Percentiles rank a stretch among this genome's conserved stretches.
Evolutionary conservation across 768 basidiomycete genomes (phyloP).

Genomic region (Infundibulicybe gibba): DNA sequence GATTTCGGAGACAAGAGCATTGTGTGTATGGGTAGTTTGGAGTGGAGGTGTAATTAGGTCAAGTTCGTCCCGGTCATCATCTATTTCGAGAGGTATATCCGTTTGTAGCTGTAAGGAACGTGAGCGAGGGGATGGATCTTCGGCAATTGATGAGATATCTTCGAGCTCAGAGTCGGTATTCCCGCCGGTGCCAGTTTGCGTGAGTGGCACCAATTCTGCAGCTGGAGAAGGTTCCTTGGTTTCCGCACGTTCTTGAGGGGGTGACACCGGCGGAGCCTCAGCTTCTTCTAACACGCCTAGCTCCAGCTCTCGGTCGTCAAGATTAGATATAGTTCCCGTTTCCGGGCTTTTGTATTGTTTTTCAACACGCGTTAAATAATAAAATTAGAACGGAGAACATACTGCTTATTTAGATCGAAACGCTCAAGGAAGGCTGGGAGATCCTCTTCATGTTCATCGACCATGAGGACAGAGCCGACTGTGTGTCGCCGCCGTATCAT

Average conservation of each 20-base stretch:
- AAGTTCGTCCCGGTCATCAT: too few species aligned
- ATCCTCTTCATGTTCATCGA: slow-evolving; percentile 38
- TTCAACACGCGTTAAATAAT: slow-evolving; percentile 4
- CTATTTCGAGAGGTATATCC: too few species aligned
- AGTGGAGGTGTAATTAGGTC: too few species aligned
- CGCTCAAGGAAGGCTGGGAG: slow-evolving; percentile 50
- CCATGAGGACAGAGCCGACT: slow-evolving; percentile 32
- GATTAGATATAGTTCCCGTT: slow-evolving; percentile 34
- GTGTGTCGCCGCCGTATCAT: slow-evolving; percentile 56
- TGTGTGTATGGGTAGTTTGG: too few species aligned
- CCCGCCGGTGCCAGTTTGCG: too few species aligned
- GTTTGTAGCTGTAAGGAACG: too few species aligned
- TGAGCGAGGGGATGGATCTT: too few species aligned
- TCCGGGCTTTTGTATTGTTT: slow-evolving; percentile 29
- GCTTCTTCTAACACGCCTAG: neutral
- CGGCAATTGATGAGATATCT: too few species aligned
- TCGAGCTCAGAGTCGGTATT: too few species aligned
- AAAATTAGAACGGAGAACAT: slow-evolving; percentile 15
- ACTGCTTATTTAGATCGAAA: slow-evolving; percentile 55
- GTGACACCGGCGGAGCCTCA: slow-evolving; percentile 1
- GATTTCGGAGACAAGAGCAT: too few species aligned
- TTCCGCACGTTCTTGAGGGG: slow-evolving; percentile 5
- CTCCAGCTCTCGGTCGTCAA: slow-evolving; percentile 27
- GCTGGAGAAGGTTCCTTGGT: slow-evolving; percentile 7
- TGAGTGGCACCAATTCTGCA: neutral